Percentiles rank a stretch among this genome's conserved stretches.
Evolutionary conservation across 306 rosid species (phyloP).

Genomic region (Glycine tomentella): DNA sequence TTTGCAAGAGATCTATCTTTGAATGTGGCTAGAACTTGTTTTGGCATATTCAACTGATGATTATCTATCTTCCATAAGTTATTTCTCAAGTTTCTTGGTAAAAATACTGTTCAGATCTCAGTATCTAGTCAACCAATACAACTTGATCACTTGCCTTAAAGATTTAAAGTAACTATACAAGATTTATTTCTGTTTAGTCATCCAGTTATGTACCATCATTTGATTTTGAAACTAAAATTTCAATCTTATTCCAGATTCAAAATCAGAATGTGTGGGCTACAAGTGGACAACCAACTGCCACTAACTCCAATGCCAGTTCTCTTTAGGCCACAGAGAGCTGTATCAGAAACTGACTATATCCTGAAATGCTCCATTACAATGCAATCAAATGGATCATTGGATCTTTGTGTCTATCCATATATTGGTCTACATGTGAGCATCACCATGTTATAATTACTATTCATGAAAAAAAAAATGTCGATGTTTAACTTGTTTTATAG

Average conservation of each 20-base stretch:
- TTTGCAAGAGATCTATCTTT: constrained; percentile 39
- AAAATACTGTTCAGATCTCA: constrained; percentile 17
- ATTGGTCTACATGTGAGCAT: constrained; percentile 87
- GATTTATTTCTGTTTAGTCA: constrained; percentile 20
- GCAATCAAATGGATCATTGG: constrained; percentile 91
- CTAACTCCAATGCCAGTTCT: constrained; percentile 95
- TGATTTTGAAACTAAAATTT: constrained; percentile 42
- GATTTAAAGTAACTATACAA: constrained; percentile 37
- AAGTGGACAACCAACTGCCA: constrained; percentile 96
- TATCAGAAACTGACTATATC: constrained; percentile 78
- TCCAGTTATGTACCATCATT: constrained; percentile 20
- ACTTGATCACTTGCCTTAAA: constrained; percentile 25
- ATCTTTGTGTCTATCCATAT: constrained; percentile 90
- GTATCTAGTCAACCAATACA: constrained; percentile 27
- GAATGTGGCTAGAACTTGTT: constrained; percentile 16
- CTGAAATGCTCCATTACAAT: constrained; percentile 84
- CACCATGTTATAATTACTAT: constrained; percentile 30
- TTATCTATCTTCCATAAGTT: constrained; percentile 25
- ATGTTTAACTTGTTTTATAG: constrained; percentile 22
- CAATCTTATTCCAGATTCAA: constrained; percentile 69
- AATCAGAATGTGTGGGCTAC: constrained; percentile 87
- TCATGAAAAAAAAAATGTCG: not conserved
- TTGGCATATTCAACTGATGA: not conserved
- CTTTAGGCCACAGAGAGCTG: constrained; percentile 88
- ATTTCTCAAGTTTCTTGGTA: constrained; percentile 29